Base-by-base conservation (phyloP, 257 asterid genomes). In the Echium plantagineum region DNA sequence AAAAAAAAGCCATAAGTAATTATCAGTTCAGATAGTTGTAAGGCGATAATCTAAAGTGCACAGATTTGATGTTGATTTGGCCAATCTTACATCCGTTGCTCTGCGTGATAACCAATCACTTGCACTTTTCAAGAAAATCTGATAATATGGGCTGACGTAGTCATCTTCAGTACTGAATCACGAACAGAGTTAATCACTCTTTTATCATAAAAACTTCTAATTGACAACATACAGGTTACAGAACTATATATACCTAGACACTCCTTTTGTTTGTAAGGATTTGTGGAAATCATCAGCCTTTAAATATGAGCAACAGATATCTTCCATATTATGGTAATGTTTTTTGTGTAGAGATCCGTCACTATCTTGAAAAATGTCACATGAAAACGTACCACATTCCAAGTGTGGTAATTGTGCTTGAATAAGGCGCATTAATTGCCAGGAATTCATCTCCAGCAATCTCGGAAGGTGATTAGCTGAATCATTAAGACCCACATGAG, bases 401-500 rank as follows among this genome's bases (percentile, higher is more conserved):
- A 77, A 66, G 60, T 77, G 71, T 4, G 85, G 69, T 68, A 77
- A 64, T 68, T 90, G 96, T 51, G 83, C 77, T 35, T 83, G 73
- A 65, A 90, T 84, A 66, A 90, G 79, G 75, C 85, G 77, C 70
- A 90, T 61, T 63, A 90, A 76, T 67, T 90, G 97, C 97, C 94
- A 90, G 19, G 95, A 81, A 79, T 90, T 90, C 63, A 87, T 68
- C 70, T 90, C 85, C 63, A 87, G 74, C 64, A 85, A 62, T 77
- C 86, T 87, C 65, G 87, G 81, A 68, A 69, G 72, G 58, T 81
- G 85, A 62, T 87, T 89, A 67, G 73, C 96, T 90, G 85, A 64
- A 67, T 78, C 31, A 46, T 66, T 28, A 62, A 62, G 68, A 64
- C 69, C 54, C 59, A 64, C 16, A 28, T 73, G 54, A 70, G 35